A percentile compares a stretch with the other conserved stretches of the same genome.
Conservation (phyloP, 2,329 filamentous ascomycete genomes). For the Epichloe aotearoae region DNA sequence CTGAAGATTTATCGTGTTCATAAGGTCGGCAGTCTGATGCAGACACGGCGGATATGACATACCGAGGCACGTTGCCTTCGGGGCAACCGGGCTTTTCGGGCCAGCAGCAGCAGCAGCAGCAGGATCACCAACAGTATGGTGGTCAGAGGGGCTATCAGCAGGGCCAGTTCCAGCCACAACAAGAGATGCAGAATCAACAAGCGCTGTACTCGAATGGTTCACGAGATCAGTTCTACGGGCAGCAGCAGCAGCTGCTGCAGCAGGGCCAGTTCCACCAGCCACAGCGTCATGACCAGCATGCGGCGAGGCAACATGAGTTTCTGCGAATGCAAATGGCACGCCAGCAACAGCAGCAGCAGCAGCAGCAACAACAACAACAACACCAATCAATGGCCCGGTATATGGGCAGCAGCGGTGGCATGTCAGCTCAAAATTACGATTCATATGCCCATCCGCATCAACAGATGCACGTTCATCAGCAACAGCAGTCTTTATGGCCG, state of each 20-base stretch:
- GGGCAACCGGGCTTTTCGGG: constrained; percentile 16
- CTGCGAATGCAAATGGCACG: constrained; percentile 9
- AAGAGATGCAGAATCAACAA: constrained; percentile 11
- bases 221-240: constrained; percentile 11
- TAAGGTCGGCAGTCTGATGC: constrained; percentile 7
- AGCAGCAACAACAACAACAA: constrained; percentile 5
- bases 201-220: constrained; percentile 4
- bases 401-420: neutral
- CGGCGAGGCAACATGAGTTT: constrained; percentile 13
- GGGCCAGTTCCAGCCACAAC: constrained; percentile 13
- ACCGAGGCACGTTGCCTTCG: constrained; percentile 18
- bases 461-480: constrained; percentile 4
- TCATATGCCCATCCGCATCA: constrained; percentile 14
- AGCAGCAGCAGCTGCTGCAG: constrained; percentile 10
- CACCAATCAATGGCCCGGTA: constrained; percentile 4
- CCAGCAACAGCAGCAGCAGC: constrained; percentile 8
- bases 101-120: constrained; percentile 12
- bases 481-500: neutral
- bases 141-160: constrained; percentile 13
- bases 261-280: constrained; percentile 9
- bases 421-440: neutral
- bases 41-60: constrained; percentile 21
- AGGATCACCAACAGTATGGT: constrained; percentile 12
- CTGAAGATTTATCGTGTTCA: neutral
- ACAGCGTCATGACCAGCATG: constrained; percentile 12